Conservation (phyloP, 208 protist species). For the Acanthamoeba lenticulata region DNA sequence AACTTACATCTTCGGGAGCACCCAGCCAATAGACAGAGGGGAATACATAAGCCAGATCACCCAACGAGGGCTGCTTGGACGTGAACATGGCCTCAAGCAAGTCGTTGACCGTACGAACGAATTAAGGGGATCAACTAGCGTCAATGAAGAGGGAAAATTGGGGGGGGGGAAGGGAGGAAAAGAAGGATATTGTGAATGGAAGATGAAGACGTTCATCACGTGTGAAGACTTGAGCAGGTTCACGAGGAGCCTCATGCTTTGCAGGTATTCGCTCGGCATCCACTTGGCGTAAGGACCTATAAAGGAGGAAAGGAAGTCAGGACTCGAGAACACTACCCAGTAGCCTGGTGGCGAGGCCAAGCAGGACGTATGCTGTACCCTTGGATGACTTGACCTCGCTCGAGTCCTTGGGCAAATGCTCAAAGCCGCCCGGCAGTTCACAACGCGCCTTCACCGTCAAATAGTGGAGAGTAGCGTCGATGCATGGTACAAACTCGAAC, state of each 20-base stretch:
- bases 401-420: not conserved
- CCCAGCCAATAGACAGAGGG: not conserved
- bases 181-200: slow-evolving; percentile 31
- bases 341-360: too few species aligned
- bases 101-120: slow-evolving; percentile 7
- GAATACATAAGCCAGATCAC: not conserved
- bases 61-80: not conserved
- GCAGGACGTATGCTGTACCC: not conserved
- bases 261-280: not conserved
- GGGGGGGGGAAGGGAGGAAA: not conserved
- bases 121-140: not conserved
- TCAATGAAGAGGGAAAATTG: not conserved
- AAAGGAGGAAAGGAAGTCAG: not conserved
- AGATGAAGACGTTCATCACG: slow-evolving; percentile 41
- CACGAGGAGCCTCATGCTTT: not conserved
- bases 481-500: not conserved
- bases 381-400: not conserved
- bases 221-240: slow-evolving; percentile 24
- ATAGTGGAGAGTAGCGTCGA: not conserved
- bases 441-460: not conserved
- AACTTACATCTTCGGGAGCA: not conserved
- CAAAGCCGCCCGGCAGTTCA: not conserved
- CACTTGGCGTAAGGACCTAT: not conserved
- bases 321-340: too few species aligned
- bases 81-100: slow-evolving; percentile 25